Conservation (phyloP, 164 flowering plant species). For the Chloranthus sessilifolius region DNA sequence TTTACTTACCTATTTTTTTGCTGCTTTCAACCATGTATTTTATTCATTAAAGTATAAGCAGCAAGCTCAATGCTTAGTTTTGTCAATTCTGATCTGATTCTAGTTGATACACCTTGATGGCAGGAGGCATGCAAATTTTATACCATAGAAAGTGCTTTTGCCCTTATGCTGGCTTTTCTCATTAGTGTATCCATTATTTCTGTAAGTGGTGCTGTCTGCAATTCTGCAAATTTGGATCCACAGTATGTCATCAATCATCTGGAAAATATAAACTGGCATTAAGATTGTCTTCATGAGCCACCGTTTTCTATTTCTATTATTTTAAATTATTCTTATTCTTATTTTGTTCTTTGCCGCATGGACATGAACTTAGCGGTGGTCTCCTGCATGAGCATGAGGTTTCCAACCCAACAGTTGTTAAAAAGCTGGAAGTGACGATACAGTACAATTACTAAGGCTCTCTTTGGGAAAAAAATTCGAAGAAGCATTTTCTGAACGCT, state of each 20-base stretch:
- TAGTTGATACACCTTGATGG: constrained; percentile 9
- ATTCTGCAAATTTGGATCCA: constrained; percentile 40
- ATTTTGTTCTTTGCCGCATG: neutral
- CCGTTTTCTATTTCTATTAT: neutral
- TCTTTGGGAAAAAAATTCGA: no score
- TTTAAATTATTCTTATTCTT: neutral
- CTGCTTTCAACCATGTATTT: neutral
- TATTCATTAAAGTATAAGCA: no score
- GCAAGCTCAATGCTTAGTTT: neutral
- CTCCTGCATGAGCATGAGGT: no score
- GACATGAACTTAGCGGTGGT: neutral
- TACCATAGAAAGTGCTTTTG: constrained; percentile 83
- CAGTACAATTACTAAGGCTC: no score
- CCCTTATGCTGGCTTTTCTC: constrained; percentile 73
- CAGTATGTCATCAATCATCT: constrained; percentile 14
- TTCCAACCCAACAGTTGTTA: no score
- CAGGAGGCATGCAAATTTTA: constrained; percentile 95
- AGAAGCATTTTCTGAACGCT: no score
- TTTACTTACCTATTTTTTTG: neutral
- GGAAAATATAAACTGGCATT: neutral
- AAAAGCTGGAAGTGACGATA: no score
- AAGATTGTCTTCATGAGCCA: neutral
- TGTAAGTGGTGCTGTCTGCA: constrained; percentile 87
- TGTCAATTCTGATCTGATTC: neutral
- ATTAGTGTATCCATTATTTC: constrained; percentile 84